Conservation (phyloP, 805 yeast species). For the Yamadazyma olivae region DNA sequence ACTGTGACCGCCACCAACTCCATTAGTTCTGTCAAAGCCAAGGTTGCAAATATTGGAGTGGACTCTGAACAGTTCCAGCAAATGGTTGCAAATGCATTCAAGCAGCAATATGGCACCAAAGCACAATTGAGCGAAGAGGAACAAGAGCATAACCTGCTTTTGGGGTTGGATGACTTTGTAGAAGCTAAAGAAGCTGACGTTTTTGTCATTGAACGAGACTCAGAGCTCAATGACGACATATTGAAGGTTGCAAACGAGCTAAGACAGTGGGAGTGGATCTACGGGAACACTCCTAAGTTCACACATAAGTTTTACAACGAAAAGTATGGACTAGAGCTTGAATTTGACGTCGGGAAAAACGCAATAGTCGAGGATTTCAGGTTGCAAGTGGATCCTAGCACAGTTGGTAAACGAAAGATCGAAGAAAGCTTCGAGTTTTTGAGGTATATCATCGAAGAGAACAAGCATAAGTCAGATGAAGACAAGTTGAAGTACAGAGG, state of each 20-base stretch:
- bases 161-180: conserved; percentile 32
- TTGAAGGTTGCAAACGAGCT: conserved; percentile 38
- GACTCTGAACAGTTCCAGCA: conserved; percentile 44
- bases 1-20: conserved; percentile 45
- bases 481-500: conserved; percentile 36
- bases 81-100: conserved; percentile 41
- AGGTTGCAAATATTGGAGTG: conserved; percentile 65
- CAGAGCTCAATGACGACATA: conserved; percentile 39
- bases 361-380: conserved; percentile 24
- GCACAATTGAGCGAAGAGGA: conserved; percentile 14
- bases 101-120: conserved; percentile 21
- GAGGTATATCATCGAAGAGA: conserved; percentile 20
- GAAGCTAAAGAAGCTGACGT: conserved; percentile 13
- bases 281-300: conserved; percentile 75
- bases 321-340: conserved; percentile 27
- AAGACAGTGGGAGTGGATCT: conserved; percentile 69
- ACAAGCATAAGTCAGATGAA: conserved; percentile 12
- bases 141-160: conserved; percentile 27
- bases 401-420: conserved; percentile 11
- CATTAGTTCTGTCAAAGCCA: conserved; percentile 76
- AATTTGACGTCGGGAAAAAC: conserved; percentile 46
- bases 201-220: conserved; percentile 20
- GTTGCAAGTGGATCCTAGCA: conserved; percentile 10
- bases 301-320: conserved; percentile 45
- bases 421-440: conserved; percentile 32